Percentiles rank a stretch among this genome's conserved stretches.
Evolutionary conservation across 2,329 filamentous ascomycete species (phyloP).

Genomic region (Cercospora janseana): DNA sequence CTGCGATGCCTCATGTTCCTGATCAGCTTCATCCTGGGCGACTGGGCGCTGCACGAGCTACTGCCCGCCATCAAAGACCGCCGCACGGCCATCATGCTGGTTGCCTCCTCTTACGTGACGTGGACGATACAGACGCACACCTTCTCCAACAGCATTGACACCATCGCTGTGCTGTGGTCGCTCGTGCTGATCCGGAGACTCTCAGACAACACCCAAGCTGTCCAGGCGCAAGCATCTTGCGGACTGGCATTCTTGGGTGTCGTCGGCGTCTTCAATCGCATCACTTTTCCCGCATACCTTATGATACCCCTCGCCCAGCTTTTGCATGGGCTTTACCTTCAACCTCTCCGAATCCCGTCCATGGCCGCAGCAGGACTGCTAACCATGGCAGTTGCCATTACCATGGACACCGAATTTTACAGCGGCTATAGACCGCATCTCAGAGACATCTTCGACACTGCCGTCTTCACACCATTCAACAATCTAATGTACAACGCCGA

Average conservation of each 20-base stretch:
- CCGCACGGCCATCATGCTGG: conserved; percentile 72
- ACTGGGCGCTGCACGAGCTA: conserved; percentile 94
- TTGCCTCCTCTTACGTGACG: conserved; percentile 95
- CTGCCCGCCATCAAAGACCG: conserved; percentile 71
- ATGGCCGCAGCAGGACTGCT: conserved; percentile 64
- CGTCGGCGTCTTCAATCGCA: conserved; percentile 90
- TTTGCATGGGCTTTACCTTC: conserved; percentile 79
- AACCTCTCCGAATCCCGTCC: conserved; percentile 50
- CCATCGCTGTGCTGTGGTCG: conserved; percentile 87
- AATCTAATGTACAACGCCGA: conserved; percentile 54
- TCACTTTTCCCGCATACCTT: conserved; percentile 93
- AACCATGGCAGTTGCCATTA: conserved; percentile 72
- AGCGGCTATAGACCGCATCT: conserved; percentile 66
- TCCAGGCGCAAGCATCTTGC: conserved; percentile 71
- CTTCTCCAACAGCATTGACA: conserved; percentile 97
- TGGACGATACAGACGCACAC: conserved; percentile 99
- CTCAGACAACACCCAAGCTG: conserved; percentile 71
- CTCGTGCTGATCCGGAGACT: conserved; percentile 89
- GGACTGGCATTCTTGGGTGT: conserved; percentile 78
- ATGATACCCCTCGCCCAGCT: conserved; percentile 79
- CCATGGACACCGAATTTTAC: conserved; percentile 85
- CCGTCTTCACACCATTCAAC: conserved; percentile 53
- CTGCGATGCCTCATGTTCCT: conserved; percentile 88
- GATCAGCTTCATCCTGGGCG: conserved; percentile 91
- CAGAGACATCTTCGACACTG: conserved; percentile 58